Evolutionary conservation across 177 flowering plant species (phyloP).

Genomic region (Vitis hybrid): DNA sequence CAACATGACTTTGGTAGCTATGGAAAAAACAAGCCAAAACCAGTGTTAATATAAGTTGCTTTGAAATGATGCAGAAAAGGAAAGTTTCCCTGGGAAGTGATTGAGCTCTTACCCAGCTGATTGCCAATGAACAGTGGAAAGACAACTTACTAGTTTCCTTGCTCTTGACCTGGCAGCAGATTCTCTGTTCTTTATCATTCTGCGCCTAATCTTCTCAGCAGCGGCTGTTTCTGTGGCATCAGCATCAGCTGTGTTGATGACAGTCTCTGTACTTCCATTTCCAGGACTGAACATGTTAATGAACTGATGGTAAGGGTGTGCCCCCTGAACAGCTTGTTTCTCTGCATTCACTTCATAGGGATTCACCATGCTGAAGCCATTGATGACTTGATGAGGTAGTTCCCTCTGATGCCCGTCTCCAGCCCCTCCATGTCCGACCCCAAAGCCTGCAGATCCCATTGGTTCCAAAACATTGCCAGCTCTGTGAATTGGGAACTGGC

Average conservation of each 20-base stretch:
- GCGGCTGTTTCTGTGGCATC: background rate
- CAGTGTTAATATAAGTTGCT: too few species aligned
- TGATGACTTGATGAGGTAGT: background rate
- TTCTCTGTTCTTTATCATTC: conserved; percentile 26
- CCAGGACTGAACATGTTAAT: too few species aligned
- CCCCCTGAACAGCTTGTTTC: too few species aligned
- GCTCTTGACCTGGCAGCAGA: conserved; percentile 32
- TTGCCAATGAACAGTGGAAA: background rate
- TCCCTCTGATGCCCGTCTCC: background rate
- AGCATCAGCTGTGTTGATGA: background rate
- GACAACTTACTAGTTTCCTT: conserved; percentile 18
- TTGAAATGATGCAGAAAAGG: too few species aligned
- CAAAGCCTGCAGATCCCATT: background rate
- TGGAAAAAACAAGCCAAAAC: too few species aligned
- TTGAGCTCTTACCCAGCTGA: background rate
- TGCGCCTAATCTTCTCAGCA: conserved; percentile 6
- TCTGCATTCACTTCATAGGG: background rate
- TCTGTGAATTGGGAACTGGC: conserved; percentile 1
- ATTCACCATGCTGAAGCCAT: background rate
- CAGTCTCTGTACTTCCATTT: too few species aligned
- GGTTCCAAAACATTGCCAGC: conserved; percentile 1
- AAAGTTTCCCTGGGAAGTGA: too few species aligned
- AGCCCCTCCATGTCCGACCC: background rate
- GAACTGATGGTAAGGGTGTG: too few species aligned
- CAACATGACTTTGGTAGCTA: too few species aligned